Evolutionary conservation across 257 asterid genomes (phyloP), one percentile per base, ranked within the genome.

Genomic region (Mentha longifolia): DNA sequence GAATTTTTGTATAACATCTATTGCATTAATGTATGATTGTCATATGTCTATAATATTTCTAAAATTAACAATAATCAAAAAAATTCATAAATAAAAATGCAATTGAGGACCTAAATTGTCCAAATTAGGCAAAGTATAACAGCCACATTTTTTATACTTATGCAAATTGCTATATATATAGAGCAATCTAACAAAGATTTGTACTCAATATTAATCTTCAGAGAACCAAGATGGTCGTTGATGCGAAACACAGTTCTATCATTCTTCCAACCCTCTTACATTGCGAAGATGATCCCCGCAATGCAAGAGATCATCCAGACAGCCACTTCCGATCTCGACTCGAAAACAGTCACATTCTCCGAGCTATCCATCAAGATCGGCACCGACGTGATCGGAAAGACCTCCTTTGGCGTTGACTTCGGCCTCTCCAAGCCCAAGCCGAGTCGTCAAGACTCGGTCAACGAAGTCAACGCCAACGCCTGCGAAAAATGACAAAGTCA

Each of bases 321-420:
- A 4, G 89, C 97, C 9, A 77, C 90, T 5, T 68, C 71, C 8
- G 71, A 85, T 71, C 89, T 94, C 7, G 95, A 88, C 25, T 74
- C 90, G 0, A 75, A 76, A 51, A 88, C 84, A 13, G 6, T 92
- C 71, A 78, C 83, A 2, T 89, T 94, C 35, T 91, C 99, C 22
- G 93, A 94, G 3, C 82, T 94, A 16, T 84, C 99, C 70, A 89
- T 94, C 69, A 89, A 84, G 62, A 31, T 92, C 72, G 98, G 96
- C 51, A 88, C 95, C 0, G 98, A 94, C 59, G 91, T 94, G 11
- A 88, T 94, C 20, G 97, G 98, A 41, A 86, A 91, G 60, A 95
- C 97, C 33, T 92, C 99, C 7, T 94, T 94, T 22, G 98, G 99
- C 1, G 95, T 88, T 19, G 90, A 91, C 72, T 94, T 94, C 64